These are phyloP conservation scores for Nectriaceae sp. DNA, from an alignment of 2,329 filamentous ascomycete genomes.

Conservation along the genomic window DNA sequence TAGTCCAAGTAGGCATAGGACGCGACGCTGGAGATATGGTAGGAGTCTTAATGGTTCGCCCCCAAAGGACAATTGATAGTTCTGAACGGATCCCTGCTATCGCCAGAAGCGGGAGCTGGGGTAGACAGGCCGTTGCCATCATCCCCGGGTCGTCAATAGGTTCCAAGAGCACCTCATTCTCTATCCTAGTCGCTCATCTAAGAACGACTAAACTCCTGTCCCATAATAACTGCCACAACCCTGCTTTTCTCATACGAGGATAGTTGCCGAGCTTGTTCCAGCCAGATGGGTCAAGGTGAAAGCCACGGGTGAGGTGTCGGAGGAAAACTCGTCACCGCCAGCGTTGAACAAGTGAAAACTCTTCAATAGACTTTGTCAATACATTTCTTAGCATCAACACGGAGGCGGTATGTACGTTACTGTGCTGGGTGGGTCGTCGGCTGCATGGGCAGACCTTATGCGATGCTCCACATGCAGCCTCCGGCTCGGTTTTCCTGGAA, in stretches of 20 bases:
- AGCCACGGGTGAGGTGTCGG: background rate
- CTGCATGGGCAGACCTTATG: slow-evolving; percentile 10
- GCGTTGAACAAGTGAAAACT: slow-evolving; percentile 14
- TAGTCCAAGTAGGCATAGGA: too few species aligned
- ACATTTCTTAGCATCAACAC: slow-evolving; percentile 11
- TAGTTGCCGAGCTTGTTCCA: background rate
- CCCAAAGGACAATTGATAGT: background rate
- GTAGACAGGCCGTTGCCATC: background rate
- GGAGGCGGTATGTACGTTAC: slow-evolving; percentile 11
- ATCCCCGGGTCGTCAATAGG: background rate
- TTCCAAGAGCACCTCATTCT: background rate
- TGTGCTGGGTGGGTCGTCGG: slow-evolving; percentile 12
- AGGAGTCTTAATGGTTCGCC: background rate
- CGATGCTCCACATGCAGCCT: background rate
- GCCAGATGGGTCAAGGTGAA: background rate
- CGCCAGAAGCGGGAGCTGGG: background rate
- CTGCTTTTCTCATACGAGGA: background rate
- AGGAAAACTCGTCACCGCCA: background rate
- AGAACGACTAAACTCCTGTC: background rate
- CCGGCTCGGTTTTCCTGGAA: slow-evolving; percentile 6
- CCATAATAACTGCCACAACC: background rate
- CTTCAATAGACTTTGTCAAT: slow-evolving; percentile 18
- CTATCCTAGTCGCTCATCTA: background rate
- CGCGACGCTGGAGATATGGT: too few species aligned
- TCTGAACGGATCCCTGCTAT: background rate